phyloP scores from a whole-genome alignment of 2,329 filamentous ascomycete genomes.

The Malbranchea zuffiana region DNA sequence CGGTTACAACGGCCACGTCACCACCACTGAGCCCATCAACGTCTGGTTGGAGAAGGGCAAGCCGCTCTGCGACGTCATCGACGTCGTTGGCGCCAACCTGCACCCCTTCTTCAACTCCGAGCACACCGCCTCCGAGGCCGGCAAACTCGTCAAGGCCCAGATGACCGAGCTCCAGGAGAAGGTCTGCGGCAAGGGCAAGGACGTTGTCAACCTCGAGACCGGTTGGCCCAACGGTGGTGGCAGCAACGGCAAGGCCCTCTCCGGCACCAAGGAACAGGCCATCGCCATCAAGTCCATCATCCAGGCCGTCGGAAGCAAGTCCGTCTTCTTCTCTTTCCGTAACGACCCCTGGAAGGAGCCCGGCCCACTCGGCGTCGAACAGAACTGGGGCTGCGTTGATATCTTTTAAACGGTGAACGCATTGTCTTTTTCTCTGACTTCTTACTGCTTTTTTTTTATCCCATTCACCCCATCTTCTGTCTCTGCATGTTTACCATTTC shows the following conservation, averaged over 20 bases:
- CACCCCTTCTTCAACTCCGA: slow-evolving; percentile 87
- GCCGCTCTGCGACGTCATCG: slow-evolving; percentile 59
- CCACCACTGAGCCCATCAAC: slow-evolving; percentile 77
- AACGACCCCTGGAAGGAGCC: slow-evolving; percentile 73
- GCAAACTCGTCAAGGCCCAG: slow-evolving; percentile 64
- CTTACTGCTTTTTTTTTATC: not conserved
- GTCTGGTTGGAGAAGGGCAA: slow-evolving; percentile 55
- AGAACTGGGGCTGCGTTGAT: slow-evolving; percentile 59
- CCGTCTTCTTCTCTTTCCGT: slow-evolving; percentile 70
- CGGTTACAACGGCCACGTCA: slow-evolving; percentile 64
- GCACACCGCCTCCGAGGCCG: slow-evolving; percentile 53
- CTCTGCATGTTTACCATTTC: too few species aligned
- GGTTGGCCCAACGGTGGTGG: slow-evolving; percentile 70
- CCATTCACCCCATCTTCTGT: not conserved
- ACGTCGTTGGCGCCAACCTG: slow-evolving; percentile 74
- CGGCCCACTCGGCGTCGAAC: slow-evolving; percentile 62
- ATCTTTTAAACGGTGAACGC: slow-evolving; percentile 32
- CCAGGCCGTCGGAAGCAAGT: slow-evolving; percentile 52
- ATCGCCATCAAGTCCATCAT: slow-evolving; percentile 62
- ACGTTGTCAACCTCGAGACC: slow-evolving; percentile 74
- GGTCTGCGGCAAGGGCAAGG: slow-evolving; percentile 58
- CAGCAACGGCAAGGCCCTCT: slow-evolving; percentile 61
- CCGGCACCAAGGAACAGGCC: slow-evolving; percentile 56
- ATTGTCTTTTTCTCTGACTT: not conserved
- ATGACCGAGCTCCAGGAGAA: slow-evolving; percentile 57